Conservation (phyloP, 768 basidiomycete genomes). For the Tricholoma flavovirens region DNA sequence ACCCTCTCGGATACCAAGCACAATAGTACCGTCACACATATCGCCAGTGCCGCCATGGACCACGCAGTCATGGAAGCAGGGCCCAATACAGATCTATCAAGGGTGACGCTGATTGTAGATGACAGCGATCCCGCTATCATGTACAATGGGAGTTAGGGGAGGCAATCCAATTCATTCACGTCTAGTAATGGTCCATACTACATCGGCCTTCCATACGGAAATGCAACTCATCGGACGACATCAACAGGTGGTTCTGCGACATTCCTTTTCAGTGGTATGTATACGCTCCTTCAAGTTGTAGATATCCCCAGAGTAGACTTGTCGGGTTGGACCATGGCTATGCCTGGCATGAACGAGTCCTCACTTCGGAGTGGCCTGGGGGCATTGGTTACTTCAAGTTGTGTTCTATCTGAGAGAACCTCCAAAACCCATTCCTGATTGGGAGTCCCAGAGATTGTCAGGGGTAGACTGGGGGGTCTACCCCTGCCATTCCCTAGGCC, state of each 20-base stretch:
- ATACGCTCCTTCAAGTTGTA: too few species aligned
- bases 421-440: too few species aligned
- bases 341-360: too few species aligned
- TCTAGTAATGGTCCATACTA: conserved; percentile 3
- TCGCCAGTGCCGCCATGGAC: conserved; percentile 19
- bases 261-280: conserved; percentile 26
- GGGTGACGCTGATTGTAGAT: conserved; percentile 18
- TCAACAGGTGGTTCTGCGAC: conserved; percentile 17
- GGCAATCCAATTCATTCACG: conserved; percentile 6
- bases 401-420: too few species aligned
- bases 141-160: conserved; percentile 18
- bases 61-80: conserved; percentile 16
- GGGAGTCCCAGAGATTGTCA: too few species aligned
- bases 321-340: too few species aligned
- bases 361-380: too few species aligned
- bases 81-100: conserved; percentile 13
- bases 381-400: too few species aligned
- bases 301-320: too few species aligned
- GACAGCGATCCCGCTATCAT: conserved; percentile 15
- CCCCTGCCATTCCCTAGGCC: too few species aligned
- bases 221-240: conserved; percentile 20
- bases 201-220: conserved; percentile 19
- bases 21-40: conserved; percentile 11
- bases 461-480: too few species aligned
- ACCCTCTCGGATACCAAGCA: conserved; percentile 15